A percentile compares a stretch with the other conserved stretches of the same genome.
phyloP scores from a whole-genome alignment of 73 alveolate genomes.

The Paramecium sexaurelia region DNA sequence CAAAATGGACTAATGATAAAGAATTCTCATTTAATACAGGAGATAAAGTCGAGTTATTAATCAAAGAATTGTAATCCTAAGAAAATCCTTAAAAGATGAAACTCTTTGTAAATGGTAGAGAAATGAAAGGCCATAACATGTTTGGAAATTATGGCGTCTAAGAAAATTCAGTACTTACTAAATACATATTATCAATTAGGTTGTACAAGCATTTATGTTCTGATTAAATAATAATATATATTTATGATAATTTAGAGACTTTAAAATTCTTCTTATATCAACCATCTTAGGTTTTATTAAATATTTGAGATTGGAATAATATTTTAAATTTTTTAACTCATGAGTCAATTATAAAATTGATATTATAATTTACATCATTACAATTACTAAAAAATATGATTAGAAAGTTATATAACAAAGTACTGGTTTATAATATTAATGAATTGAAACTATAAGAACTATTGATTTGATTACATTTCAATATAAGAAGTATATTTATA shows the following conservation, averaged over 20 bases:
- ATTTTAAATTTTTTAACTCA: too few relatives aligned
- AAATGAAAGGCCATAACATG: constrained; percentile 7
- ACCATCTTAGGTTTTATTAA: not conserved
- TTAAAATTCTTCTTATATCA: not conserved
- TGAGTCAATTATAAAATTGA: not conserved
- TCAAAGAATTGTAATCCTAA: not conserved
- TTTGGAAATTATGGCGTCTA: constrained; percentile 56
- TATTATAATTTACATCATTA: not conserved
- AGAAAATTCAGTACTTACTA: not conserved
- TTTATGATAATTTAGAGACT: not conserved
- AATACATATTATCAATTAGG: not conserved
- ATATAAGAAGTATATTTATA: too few relatives aligned
- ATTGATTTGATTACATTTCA: too few relatives aligned
- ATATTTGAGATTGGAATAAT: not conserved
- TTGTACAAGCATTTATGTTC: constrained; percentile 26
- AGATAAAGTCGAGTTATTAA: not conserved
- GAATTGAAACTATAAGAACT: too few relatives aligned
- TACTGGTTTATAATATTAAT: too few relatives aligned
- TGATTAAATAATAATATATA: not conserved
- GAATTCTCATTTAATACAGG: not conserved
- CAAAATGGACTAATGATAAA: constrained; percentile 11
- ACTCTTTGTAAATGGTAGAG: constrained; percentile 25
- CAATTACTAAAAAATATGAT: too few relatives aligned
- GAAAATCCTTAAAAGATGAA: not conserved
- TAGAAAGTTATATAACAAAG: too few relatives aligned